Evolutionary conservation across 768 basidiomycete genomes (phyloP), one percentile per base, ranked within the genome.

Genomic region (Pleurotus tuoliensis): DNA sequence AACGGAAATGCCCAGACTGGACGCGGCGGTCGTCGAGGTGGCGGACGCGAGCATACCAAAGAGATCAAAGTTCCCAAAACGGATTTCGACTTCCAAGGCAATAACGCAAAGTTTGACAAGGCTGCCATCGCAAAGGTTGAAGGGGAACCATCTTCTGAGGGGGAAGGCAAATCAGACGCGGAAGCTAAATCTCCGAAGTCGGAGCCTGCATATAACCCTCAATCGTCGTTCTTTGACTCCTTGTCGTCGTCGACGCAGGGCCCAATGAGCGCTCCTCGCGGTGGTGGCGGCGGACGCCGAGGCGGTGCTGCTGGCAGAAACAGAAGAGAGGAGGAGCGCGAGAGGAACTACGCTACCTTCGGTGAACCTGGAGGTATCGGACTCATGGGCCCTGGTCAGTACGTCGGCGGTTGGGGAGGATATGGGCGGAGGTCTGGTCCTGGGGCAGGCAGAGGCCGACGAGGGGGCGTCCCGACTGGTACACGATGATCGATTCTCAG

Each of bases 341-440:
- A 91, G 69, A 83, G 81, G 69, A 93, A 93, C 63, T 83, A 93
- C 7, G 87, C 88, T 27, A 93, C 91, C 6, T 94, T 94, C 76
- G 92, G 91, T 2, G 91, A 93, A 67, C 84, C 90, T 6, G 90
- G 90, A 9, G 87, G 87, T 47, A 81, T 88, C 15, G 88, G 90
- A 5, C 67, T 90, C 50, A 79, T 90, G 76, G 89, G 89, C 0
- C 88, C 88, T 24, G 87, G 87, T 39, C 86, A 84, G 9, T 89
- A 59, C 46, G 86, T 88, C n/a, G 80, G 83, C 47, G 88, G 86
- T 15, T 90, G 87, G 86, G 87, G 87, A 38, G 86, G 86, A 12
- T 83, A 83, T 69, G 82, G 87, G 0, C 67, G 76, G 50, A 64
- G 77, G n/a, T 77, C 77, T 24, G 76, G 72, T 24, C 58, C 73